These are phyloP conservation scores for Wallacemonas rigidus DNA, from an alignment of 208 protist species.

Conservation along the genomic window DNA sequence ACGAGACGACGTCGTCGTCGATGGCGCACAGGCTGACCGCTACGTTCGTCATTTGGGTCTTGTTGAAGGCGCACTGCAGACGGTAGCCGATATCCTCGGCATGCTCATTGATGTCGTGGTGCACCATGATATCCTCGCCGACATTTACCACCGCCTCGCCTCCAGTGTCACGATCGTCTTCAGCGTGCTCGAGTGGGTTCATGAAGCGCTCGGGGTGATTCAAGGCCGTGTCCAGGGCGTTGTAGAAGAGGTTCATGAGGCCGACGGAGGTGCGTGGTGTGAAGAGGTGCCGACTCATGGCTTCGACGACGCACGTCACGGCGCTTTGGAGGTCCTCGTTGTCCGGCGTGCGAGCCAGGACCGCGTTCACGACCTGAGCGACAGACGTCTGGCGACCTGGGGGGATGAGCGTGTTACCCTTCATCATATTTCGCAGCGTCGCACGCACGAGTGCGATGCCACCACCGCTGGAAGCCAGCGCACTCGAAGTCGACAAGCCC, in stretches of 20 bases:
- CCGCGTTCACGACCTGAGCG: conserved; percentile 39
- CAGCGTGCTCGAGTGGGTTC: background rate
- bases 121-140: conserved; percentile 11
- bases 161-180: background rate
- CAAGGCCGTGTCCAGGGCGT: conserved; percentile 54
- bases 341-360: conserved; percentile 34
- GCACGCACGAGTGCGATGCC: conserved; percentile 41
- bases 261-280: conserved; percentile 62
- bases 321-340: conserved; percentile 35
- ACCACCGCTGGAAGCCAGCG: conserved; percentile 23
- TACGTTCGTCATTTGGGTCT: conserved; percentile 56
- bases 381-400: conserved; percentile 31
- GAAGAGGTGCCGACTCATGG: conserved; percentile 53
- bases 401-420: conserved; percentile 54
- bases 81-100: conserved; percentile 27
- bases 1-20: conserved; percentile 63
- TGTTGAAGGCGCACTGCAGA: conserved; percentile 63
- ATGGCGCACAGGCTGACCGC: conserved; percentile 51
- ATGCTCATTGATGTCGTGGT: background rate
- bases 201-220: conserved; percentile 32
- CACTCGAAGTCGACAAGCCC: conserved; percentile 40
- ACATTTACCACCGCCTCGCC: conserved; percentile 1
- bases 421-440: conserved; percentile 45
- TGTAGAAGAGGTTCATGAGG: conserved; percentile 66
- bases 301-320: conserved; percentile 40